A percentile compares a stretch with the other conserved stretches of the same genome.
Conservation (phyloP, 73 alveolate species). For the Stentor coeruleus region DNA sequence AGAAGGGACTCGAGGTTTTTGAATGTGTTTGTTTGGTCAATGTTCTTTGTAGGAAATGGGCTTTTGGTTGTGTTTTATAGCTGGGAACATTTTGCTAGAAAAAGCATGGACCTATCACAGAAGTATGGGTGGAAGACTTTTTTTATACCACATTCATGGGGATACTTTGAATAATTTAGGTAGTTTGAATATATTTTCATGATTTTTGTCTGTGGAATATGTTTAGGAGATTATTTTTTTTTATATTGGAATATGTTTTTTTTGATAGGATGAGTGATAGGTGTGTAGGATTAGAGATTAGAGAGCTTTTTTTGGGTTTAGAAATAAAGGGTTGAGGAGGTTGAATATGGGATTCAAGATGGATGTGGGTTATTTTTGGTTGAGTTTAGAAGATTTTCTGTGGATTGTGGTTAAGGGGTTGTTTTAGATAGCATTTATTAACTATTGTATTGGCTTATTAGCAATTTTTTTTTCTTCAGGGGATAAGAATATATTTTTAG, state of each 20-base stretch:
- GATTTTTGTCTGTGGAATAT: no score
- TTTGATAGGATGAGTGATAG: no score
- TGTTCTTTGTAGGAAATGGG: slow-evolving; percentile 12
- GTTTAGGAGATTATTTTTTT: no score
- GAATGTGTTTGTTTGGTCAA: slow-evolving; percentile 21
- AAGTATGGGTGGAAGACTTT: slow-evolving; percentile 15
- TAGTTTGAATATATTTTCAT: no score
- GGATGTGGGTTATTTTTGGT: no score
- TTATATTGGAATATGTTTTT: no score
- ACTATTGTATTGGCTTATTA: background rate
- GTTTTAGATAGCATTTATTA: background rate
- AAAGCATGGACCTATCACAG: background rate
- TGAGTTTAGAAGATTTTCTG: background rate
- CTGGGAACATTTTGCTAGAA: slow-evolving; percentile 27
- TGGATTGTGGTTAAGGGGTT: background rate
- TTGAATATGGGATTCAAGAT: no score
- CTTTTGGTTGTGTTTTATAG: slow-evolving; percentile 14
- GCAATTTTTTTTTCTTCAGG: no score
- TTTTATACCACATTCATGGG: slow-evolving; percentile 24
- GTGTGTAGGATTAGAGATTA: no score
- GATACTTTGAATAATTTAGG: background rate
- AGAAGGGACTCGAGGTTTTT: slow-evolving; percentile 21
- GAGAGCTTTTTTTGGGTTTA: no score
- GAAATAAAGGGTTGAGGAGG: no score
- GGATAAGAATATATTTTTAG: background rate